phyloP scores from a whole-genome alignment of 176 grass and related monocot species.

The Carex cristatella region DNA sequence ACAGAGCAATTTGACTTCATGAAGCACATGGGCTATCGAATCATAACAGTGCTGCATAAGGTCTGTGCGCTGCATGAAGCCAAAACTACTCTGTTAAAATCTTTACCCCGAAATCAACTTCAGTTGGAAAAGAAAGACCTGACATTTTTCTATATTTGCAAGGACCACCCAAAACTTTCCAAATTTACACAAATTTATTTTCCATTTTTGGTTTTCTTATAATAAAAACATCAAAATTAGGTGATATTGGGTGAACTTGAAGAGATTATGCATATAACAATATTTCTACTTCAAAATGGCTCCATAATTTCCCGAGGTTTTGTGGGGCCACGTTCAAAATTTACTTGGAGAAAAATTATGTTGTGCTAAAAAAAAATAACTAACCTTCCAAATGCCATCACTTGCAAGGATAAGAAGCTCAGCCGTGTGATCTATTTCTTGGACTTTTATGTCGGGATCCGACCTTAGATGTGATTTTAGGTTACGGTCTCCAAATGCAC shows the following conservation, averaged over 20 bases:
- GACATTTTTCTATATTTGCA: neutral
- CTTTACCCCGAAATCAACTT: too few relatives aligned
- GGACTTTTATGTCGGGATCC: slow-evolving; percentile 51
- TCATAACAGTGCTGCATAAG: too few relatives aligned
- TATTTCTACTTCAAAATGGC: neutral
- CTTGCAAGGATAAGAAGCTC: slow-evolving; percentile 75
- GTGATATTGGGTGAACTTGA: too few relatives aligned
- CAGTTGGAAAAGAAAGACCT: neutral
- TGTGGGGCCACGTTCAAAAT: neutral
- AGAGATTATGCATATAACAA: neutral
- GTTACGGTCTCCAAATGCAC: slow-evolving; percentile 77
- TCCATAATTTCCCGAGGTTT: neutral
- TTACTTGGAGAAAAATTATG: slow-evolving; percentile 4
- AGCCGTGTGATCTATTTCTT: slow-evolving; percentile 54
- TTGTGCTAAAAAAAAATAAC: neutral
- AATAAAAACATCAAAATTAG: neutral
- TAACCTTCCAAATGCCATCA: slow-evolving; percentile 83
- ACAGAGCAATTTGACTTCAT: too few relatives aligned
- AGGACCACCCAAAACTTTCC: neutral
- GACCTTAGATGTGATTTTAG: slow-evolving; percentile 71
- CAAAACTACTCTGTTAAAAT: too few relatives aligned
- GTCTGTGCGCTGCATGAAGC: too few relatives aligned
- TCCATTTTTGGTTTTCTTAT: neutral
- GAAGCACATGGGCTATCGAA: too few relatives aligned
- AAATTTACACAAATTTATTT: neutral